phyloP scores from a whole-genome alignment of 805 yeast species.

The Kuraishia hungarica region DNA sequence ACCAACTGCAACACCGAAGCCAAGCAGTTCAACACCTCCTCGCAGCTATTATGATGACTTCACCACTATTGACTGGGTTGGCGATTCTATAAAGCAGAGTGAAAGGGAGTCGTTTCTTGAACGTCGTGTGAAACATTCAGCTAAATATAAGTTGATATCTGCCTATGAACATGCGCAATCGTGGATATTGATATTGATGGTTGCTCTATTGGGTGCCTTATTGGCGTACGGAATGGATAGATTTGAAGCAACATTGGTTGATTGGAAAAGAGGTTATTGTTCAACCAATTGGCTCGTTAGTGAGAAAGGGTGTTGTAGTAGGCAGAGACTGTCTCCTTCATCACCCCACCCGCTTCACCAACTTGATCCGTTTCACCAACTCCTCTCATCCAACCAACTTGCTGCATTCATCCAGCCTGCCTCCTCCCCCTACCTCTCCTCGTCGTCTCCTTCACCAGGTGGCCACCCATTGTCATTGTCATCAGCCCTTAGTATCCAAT shows the following conservation, averaged over 20 bases:
- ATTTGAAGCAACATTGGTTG: constrained; percentile 37
- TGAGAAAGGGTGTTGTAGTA: constrained; percentile 33
- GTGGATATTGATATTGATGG: constrained; percentile 40
- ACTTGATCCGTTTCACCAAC: no score
- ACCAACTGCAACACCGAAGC: no score
- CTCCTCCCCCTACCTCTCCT: no score
- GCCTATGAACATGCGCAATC: constrained; percentile 31
- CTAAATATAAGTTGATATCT: constrained; percentile 10
- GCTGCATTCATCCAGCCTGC: no score
- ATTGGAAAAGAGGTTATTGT: constrained; percentile 46
- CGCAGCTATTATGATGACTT: constrained; percentile 46
- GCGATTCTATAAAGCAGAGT: constrained; percentile 36
- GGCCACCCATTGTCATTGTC: not conserved
- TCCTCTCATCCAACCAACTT: no score
- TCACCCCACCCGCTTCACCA: no score
- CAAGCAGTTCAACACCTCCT: not conserved
- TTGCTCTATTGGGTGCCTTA: constrained; percentile 37
- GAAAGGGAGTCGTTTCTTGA: constrained; percentile 29
- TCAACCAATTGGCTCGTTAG: constrained; percentile 31
- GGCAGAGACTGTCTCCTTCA: no score
- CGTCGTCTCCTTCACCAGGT: no score
- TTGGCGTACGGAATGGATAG: constrained; percentile 41
- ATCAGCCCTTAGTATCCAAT: no score
- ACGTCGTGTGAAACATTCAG: constrained; percentile 13
- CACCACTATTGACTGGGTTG: constrained; percentile 54